Evolutionary conservation across 1,284 basidiomycete genomes (phyloP), one percentile per base, ranked within the genome.

Genomic region (Takashimella koratensis): DNA sequence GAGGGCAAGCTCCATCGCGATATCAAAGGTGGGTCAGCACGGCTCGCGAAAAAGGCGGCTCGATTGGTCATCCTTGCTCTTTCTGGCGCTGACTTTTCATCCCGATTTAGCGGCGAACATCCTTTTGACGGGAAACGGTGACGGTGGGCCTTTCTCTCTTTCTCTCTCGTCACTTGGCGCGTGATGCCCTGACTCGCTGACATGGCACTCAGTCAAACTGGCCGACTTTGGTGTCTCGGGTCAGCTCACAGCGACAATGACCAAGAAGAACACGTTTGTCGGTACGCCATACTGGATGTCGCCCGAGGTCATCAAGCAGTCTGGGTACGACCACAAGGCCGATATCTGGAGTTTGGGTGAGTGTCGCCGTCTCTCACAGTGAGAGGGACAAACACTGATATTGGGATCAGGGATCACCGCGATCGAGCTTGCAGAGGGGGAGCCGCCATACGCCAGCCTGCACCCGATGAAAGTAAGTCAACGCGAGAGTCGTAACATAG

Each of bases 231-330:
- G 95, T 70, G 95, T 99, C 3, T 96, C 93, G 2, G 95, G 95
- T n/a, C 96, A 98, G 71, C 82, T 99, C 22, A 97, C 93, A 41
- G 90, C 90, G 3, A 96, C 92, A 0, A 81, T 96, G 53, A 92
- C 92, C n/a, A 96, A 96, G 84, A 98, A 98, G 82, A 98, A 98
- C 67, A 97, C 93, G 0, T 97, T 98, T 71, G 94, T 98, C 48
- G 91, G 95, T 25, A 95, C 94, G 13, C 91, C 91, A 2, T 95
- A 94, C 71, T 96, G 93, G 93, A 99, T 99, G 95, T 93, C 91
- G 21, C 95, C 95, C 5, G 95, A 99, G 74, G 95, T 98, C 21
- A 98, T 99, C 80, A 98, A 98, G 77, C 95, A 98, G 78, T 95
- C 90, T 58, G 96, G 96, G 6, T 99, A 99, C 75, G 95, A 98